A percentile compares a stretch with the other conserved stretches of the same genome.
Evolutionary conservation across 352 stramenopile species (phyloP).

Genomic region (Aphanomyces astaci): DNA sequence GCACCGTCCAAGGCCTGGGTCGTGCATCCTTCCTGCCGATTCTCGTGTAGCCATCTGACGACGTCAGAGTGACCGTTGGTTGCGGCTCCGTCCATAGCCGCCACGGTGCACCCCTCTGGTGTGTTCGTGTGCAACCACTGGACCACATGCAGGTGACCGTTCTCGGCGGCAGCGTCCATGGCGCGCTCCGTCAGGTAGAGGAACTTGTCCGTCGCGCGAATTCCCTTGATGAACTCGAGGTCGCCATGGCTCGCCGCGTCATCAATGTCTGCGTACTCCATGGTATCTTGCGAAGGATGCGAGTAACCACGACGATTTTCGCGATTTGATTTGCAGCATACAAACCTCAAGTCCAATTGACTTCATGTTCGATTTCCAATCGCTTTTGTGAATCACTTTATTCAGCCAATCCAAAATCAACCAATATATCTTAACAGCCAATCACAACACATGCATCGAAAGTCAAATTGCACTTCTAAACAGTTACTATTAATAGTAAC

Average conservation of each 20-base stretch:
- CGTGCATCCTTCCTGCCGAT: conserved; percentile 18
- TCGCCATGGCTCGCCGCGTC: not conserved
- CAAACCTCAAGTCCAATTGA: not conserved
- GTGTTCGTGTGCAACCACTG: not conserved
- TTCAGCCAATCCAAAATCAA: not conserved
- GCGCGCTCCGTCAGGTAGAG: conserved; percentile 1
- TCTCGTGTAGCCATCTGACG: conserved; percentile 3
- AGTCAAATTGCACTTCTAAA: too few species aligned
- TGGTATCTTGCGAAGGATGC: conserved; percentile 4
- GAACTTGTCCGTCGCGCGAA: not conserved
- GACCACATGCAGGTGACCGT: conserved; percentile 10
- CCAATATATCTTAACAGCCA: too few species aligned
- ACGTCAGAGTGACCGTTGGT: conserved; percentile 6
- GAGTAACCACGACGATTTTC: too few species aligned
- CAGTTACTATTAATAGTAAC: too few species aligned
- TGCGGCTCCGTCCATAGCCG: conserved; percentile 15
- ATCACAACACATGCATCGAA: too few species aligned
- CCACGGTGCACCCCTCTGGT: not conserved
- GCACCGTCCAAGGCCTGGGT: conserved; percentile 29
- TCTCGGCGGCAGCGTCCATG: conserved; percentile 5
- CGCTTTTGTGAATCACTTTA: too few species aligned
- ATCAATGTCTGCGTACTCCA: conserved; percentile 2
- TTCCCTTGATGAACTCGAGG: not conserved
- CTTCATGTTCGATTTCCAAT: not conserved
- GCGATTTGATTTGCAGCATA: too few species aligned